Base-by-base conservation (phyloP, 306 rosid genomes). In the Albizia julibrissin region DNA sequence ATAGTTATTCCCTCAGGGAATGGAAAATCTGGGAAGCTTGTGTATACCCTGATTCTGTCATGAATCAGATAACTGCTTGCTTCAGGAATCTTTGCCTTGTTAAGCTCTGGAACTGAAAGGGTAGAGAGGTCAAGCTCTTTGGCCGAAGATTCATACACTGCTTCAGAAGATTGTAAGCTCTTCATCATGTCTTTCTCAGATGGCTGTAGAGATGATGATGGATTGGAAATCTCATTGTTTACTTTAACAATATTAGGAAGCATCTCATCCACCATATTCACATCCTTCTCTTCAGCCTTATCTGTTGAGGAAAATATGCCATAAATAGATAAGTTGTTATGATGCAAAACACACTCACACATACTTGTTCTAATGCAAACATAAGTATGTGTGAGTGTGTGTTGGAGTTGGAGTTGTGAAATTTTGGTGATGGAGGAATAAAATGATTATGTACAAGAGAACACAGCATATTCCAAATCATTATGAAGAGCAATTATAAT, bases 11-110 rank as follows among this genome's bases (percentile, higher is more conserved):
- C 78, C 44, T 84, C 43, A 9, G 88, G 86, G 34, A 86, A 58
- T 49, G 78, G 74, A 73, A 68, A 15, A 72, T 86, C 78, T 13
- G 91, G 91, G 44, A 54, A 85, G 66, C 83, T 29, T 66, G 84
- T 68, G 65, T 91, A 84, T 77, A 87, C 87, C 78, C 90, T 89
- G 54, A 87, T 72, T 77, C 77, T 87, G 90, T 83, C 74, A 83
- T 86, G 83, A 1, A 86, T 79, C 69, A 86, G 73, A 82, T 81
- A 85, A 78, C 84, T 80, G 58, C 13, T 66, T 54, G 68, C 26
- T 37, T 50, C 75, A 13, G 42, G 19, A 27, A 49, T 37, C 31
- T 62, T 69, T 67, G 44, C 39, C 71, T 21, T 77, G 78, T 69
- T 84, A 15, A 85, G 44, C 69, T 79, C 77, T 9, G 70, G 37